Conservation (phyloP, 345 rosid species). For the Murraya paniculata region DNA sequence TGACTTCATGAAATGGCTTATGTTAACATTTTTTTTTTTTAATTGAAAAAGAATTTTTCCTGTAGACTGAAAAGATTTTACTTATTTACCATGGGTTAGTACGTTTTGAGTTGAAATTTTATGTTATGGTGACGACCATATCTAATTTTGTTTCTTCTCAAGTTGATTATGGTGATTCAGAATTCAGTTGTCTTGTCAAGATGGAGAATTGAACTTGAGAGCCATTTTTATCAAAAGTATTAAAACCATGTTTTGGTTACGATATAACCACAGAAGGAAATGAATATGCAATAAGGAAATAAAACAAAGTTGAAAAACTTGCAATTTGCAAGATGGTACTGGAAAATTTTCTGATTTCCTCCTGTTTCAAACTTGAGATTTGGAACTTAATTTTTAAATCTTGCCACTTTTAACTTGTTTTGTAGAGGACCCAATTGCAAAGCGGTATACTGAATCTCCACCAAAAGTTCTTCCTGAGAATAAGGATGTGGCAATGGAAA, state of each 20-base stretch:
- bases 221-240: background rate
- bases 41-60: background rate
- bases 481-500: slow-evolving; percentile 29
- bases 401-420: slow-evolving; percentile 9
- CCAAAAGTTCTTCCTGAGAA: slow-evolving; percentile 35
- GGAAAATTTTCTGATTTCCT: background rate
- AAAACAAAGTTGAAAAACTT: background rate
- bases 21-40: background rate
- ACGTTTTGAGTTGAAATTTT: background rate
- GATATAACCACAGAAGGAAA: background rate
- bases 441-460: slow-evolving; percentile 44
- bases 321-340: background rate
- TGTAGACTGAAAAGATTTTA: background rate
- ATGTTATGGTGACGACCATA: background rate
- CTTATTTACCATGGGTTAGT: background rate
- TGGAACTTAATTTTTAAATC: background rate
- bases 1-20: background rate
- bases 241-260: background rate
- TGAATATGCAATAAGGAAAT: background rate
- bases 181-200: background rate
- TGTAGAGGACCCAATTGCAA: slow-evolving; percentile 77
- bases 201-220: background rate
- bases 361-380: background rate
- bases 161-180: background rate
- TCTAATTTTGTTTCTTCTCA: background rate